Conservation (phyloP, 2,329 filamentous ascomycete genomes). For the Blastomyces parvus region DNA sequence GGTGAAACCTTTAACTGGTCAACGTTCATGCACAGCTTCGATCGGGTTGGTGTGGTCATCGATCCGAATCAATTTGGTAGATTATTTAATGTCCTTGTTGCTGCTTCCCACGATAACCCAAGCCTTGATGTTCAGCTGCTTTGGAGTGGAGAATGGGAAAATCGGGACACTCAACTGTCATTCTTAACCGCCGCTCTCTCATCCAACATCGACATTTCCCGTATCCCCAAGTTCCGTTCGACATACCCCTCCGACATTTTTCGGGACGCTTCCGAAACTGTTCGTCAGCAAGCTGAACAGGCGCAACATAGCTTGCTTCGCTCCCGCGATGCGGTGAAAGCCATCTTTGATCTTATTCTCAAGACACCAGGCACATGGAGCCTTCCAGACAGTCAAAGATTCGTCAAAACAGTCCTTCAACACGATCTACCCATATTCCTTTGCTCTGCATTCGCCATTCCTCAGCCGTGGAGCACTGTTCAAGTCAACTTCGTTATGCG, state of each 20-base stretch:
- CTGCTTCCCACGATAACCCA: conserved; percentile 54
- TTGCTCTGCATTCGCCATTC: conserved; percentile 40
- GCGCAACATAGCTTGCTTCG: conserved; percentile 80
- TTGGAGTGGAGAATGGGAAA: conserved; percentile 83
- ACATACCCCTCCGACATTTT: conserved; percentile 64
- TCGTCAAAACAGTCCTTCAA: conserved; percentile 53
- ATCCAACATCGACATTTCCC: conserved; percentile 67
- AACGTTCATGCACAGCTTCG: conserved; percentile 68
- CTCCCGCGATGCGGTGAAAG: conserved; percentile 71
- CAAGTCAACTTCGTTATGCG: conserved; percentile 42
- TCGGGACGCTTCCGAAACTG: conserved; percentile 48
- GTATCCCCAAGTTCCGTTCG: conserved; percentile 69
- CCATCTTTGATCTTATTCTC: conserved; percentile 55
- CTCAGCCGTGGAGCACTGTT: conserved; percentile 41
- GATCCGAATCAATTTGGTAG: conserved; percentile 70
- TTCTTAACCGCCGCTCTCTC: conserved; percentile 83
- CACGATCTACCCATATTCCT: conserved; percentile 42
- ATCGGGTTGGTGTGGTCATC: conserved; percentile 66
- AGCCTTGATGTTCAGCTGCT: conserved; percentile 75
- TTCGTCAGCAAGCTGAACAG: conserved; percentile 51
- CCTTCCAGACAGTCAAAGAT: conserved; percentile 45
- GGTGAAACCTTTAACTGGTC: conserved; percentile 54
- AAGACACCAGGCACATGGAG: conserved; percentile 49
- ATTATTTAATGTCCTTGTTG: conserved; percentile 69
- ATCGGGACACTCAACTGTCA: conserved; percentile 81